Evolutionary conservation across 176 grass and related monocot species (phyloP).

Genomic region (Carex kokanica): DNA sequence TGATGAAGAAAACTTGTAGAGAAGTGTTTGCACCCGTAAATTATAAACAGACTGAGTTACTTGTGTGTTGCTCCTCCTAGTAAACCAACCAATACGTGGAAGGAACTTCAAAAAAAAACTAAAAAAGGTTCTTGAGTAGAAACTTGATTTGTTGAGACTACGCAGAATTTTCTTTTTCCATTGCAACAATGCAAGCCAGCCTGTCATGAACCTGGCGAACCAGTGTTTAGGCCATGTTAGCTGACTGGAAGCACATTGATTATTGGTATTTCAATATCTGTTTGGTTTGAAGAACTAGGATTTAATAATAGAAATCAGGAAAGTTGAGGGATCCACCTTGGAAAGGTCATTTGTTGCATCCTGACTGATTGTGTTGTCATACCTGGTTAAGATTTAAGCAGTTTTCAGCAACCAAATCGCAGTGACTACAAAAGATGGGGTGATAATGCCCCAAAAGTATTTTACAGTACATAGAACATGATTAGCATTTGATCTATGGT

Average conservation of each 20-base stretch:
- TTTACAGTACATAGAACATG: background rate
- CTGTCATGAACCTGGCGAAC: conserved; percentile 70
- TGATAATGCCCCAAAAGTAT: background rate
- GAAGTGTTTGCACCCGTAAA: background rate
- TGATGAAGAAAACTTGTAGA: background rate
- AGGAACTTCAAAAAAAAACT: background rate
- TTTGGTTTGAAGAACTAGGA: background rate
- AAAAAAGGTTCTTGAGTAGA: background rate
- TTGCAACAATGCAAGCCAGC: conserved; percentile 67
- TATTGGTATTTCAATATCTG: background rate
- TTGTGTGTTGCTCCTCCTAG: background rate
- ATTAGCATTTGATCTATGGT: background rate
- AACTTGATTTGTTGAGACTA: conserved; percentile 1
- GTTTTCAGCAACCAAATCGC: conserved; percentile 7
- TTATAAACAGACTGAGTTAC: background rate
- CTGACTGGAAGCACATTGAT: background rate
- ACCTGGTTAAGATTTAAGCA: conserved; percentile 46
- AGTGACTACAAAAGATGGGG: background rate
- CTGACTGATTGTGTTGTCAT: conserved; percentile 41
- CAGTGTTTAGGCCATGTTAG: background rate
- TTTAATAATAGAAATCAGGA: conserved; percentile 2
- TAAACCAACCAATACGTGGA: background rate
- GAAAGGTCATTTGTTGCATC: conserved; percentile 54
- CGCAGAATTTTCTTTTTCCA: conserved; percentile 72
- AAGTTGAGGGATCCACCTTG: conserved; percentile 39